Evolutionary conservation across 148 eudicot species (phyloP).

Genomic region (Simmondsia chinensis): DNA sequence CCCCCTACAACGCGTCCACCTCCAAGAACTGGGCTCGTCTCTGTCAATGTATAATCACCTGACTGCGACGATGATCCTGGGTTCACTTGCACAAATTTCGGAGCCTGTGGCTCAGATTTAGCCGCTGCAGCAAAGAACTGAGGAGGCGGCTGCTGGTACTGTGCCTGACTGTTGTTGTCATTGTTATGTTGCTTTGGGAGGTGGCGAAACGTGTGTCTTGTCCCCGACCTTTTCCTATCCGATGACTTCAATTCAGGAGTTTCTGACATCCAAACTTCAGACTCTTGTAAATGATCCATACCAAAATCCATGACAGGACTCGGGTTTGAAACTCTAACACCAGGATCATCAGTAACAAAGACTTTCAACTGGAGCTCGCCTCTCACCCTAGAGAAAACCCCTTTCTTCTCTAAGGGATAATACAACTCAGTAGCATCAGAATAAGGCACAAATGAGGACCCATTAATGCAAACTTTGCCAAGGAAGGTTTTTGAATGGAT

Average conservation of each 20-base stretch:
- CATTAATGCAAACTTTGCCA: slow-evolving; percentile 56
- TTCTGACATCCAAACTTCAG: slow-evolving; percentile 10
- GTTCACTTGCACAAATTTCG: slow-evolving; percentile 24
- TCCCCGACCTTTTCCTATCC: slow-evolving; percentile 18
- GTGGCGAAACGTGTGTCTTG: slow-evolving; percentile 29
- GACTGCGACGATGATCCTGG: slow-evolving; percentile 31
- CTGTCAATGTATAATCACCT: slow-evolving; percentile 51
- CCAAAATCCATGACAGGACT: slow-evolving; percentile 22
- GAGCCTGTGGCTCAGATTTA: slow-evolving; percentile 24
- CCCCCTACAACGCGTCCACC: slow-evolving; percentile 75
- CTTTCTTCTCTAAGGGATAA: slow-evolving; percentile 67
- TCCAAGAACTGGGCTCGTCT: slow-evolving; percentile 77
- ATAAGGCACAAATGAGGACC: slow-evolving; percentile 64
- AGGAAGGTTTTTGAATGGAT: slow-evolving; percentile 39
- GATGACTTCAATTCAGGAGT: slow-evolving; percentile 3
- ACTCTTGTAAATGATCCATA: slow-evolving; percentile 11
- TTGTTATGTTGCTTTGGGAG: slow-evolving; percentile 20
- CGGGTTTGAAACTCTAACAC: slow-evolving; percentile 31
- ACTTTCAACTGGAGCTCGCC: slow-evolving; percentile 88
- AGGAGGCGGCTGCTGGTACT: too few relatives aligned
- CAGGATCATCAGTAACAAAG: slow-evolving; percentile 47
- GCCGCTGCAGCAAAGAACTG: slow-evolving; percentile 12
- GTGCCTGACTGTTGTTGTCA: slow-evolving; percentile 6
- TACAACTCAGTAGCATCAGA: slow-evolving; percentile 58
- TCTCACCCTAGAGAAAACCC: slow-evolving; percentile 54